Evolutionary conservation across 805 yeast genomes (phyloP), one percentile per base, ranked within the genome.

Genomic region (Suhomyces tanzawaensis): DNA sequence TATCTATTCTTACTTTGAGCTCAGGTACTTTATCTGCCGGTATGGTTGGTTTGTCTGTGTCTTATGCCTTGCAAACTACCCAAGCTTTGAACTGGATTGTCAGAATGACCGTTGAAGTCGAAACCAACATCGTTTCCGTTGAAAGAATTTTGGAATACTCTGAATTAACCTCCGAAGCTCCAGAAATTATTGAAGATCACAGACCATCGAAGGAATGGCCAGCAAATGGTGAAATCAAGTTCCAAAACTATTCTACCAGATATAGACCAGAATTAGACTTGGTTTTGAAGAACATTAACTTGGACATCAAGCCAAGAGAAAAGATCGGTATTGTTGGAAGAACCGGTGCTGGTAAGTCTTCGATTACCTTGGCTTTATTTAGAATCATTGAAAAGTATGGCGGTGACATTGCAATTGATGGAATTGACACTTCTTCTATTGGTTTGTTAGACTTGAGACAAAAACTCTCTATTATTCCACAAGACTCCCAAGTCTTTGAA

Each of bases 41-140:
- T 64, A 67, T 86, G 56, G 90, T 90, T 53, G 99, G 99, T 72
- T 72, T 93, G 52, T 83, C 96, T 16, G 85, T 93, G 51, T 84
- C 95, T 32, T 95, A 93, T 63, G 91, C 99, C 2, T 72, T 93
- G 46, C 95, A 88, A 61, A 77, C 90, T 44, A 93, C 99, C 0
- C 96, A 89, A 63, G 76, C 96, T 0, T 75, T 93, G 63, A 91
- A 89, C 62, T 91, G 97, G 97, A 88, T 93, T 63, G 98, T 93
- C 21, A 78, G 99, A 66, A 91, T 90, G 98, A 87, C 97, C 0
- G 99, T 93, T 30, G 99, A 93, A 52, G 96, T 93, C 32, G 99
- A 93, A 63, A 89, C 97, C 9, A 91, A 89, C 62, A 90, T 93
- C 66, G 99, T 93, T 26, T 85, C 95, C 14, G 96, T 95, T 31